These are phyloP conservation scores for Boletus patriciae DNA, from an alignment of 768 basidiomycete genomes.

Conservation along the genomic window DNA sequence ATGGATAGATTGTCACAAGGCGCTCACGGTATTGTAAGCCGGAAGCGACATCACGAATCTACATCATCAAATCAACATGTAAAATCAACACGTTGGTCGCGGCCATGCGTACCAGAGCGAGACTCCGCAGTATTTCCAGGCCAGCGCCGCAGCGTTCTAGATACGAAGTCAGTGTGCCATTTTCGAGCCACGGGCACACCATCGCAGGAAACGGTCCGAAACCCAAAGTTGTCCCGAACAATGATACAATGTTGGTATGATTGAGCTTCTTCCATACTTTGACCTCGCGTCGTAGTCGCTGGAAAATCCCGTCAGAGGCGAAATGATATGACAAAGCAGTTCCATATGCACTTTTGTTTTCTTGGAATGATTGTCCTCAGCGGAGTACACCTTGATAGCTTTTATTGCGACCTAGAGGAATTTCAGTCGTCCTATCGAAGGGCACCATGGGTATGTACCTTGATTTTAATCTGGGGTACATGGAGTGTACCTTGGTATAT, in stretches of 20 bases:
- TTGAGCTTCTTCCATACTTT: conserved; percentile 7
- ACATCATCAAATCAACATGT: background rate
- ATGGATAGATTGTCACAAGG: background rate
- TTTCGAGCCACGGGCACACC: conserved; percentile 2
- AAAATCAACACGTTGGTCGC: background rate
- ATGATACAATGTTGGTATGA: background rate
- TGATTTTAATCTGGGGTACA: too few relatives aligned
- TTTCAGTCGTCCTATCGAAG: background rate
- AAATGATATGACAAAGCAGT: background rate
- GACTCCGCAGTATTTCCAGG: background rate
- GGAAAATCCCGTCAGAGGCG: background rate
- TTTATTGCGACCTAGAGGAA: conserved; percentile 2
- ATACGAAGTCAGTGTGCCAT: background rate
- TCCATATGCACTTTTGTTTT: background rate
- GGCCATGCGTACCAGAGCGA: background rate
- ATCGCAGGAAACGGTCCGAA: conserved; percentile 1
- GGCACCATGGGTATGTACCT: background rate
- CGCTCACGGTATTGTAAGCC: background rate
- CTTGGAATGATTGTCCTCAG: background rate
- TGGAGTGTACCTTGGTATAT: too few relatives aligned
- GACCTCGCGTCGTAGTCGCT: conserved; percentile 4
- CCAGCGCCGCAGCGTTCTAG: background rate
- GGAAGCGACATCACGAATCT: background rate
- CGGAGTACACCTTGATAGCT: conserved; percentile 2
- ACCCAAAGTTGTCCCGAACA: background rate